Evolutionary conservation across 352 stramenopile species (phyloP), one percentile per base, ranked within the genome.

Genomic region (Phytophthora fragariaefolia): DNA sequence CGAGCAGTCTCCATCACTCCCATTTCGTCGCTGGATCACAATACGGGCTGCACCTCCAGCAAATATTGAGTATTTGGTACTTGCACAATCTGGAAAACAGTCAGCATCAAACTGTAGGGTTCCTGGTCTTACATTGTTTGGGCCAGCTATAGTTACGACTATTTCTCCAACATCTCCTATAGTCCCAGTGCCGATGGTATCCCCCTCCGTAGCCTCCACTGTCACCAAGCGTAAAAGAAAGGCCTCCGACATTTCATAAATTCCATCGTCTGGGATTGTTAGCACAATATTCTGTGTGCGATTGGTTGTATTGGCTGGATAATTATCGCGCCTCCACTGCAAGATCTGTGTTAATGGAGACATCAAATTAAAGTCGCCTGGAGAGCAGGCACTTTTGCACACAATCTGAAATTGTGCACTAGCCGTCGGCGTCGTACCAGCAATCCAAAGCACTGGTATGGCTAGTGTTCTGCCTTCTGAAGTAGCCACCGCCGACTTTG

Each of bases 31-130:
- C 58, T 92, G 79, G 2, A 95, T 49, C 46, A 83, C 54, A 1
- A 86, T 77, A 12, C 68, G 69, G 6, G 80, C 78, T 1, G 87
- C 27, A 4, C 84, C 85, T 24, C 83, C 81, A 15, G 86, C 74
- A 27, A 71, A 34, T 9, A 86, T 48, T 0, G 60, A 58, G 57
- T 92, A 92, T 46, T 70, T 80, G 5, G 38, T 62, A 28, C 80
- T 84, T 1, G 52, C 50, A 28, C 87, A 95, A 22, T 63, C 76
- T 2, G 83, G 78, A 60, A 92, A 93, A 27, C 87, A 95, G n/a
- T 85, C 70, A 0, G 83, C 73, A 27, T 85, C 70, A 9, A 95
- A 89, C 55, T 92, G 85, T 12, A 90, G 56, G 3, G 75, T 63
- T 4, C 87, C 87, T 0, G 73, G 51, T 24, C 60, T 74, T 1